These are phyloP conservation scores for Fusarium acutatum DNA, from an alignment of 2,329 filamentous ascomycete species.

Conservation along the genomic window DNA sequence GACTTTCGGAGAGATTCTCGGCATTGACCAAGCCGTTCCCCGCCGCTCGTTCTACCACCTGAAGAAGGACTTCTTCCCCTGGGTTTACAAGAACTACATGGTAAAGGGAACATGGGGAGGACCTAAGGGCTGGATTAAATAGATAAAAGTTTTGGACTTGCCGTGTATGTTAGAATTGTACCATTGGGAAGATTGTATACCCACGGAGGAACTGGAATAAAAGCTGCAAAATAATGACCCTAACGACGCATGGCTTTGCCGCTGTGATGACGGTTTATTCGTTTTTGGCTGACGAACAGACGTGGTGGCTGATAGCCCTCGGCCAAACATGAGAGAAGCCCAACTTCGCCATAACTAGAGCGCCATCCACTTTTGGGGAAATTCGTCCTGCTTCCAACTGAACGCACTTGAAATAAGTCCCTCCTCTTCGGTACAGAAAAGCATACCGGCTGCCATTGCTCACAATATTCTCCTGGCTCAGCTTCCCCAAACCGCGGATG, in stretches of 20 bases:
- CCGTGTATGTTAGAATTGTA: conserved; percentile 13
- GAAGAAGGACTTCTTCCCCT: conserved; percentile 74
- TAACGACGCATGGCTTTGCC: no score
- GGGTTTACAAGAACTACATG: conserved; percentile 69
- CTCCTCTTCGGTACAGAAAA: no score
- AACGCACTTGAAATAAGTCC: background rate
- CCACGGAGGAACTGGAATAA: background rate
- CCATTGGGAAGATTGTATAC: conserved; percentile 7
- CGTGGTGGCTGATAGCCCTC: background rate
- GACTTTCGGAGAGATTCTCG: conserved; percentile 64
- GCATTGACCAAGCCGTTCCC: conserved; percentile 65
- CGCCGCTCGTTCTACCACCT: conserved; percentile 67
- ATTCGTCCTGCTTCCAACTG: no score
- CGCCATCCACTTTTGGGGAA: no score
- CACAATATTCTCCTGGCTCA: background rate
- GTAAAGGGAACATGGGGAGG: conserved; percentile 71
- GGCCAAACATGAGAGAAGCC: background rate
- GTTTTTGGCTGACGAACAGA: background rate
- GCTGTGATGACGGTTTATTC: background rate
- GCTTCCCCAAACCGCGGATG: background rate
- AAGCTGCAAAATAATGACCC: background rate
- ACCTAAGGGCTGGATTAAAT: conserved; percentile 59
- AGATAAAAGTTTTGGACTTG: conserved; percentile 9
- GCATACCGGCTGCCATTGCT: no score
- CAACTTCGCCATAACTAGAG: background rate